Percentiles rank a stretch among this genome's conserved stretches.
phyloP scores from a whole-genome alignment of 2,329 filamentous ascomycete genomes.

The Penicillium sp. region DNA sequence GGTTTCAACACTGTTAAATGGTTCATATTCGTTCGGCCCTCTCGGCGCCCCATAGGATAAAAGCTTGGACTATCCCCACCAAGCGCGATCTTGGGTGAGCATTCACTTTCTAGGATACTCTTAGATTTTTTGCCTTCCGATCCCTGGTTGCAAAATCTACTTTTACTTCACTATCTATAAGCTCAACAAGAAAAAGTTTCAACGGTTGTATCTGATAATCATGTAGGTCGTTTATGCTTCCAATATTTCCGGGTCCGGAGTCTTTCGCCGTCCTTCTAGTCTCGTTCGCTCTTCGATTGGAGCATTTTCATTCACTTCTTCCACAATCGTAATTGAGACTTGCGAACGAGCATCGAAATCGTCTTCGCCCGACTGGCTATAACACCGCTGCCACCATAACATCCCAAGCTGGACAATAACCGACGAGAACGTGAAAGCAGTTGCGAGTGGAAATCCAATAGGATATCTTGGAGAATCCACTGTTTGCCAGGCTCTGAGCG shows the following conservation, averaged over 20 bases:
- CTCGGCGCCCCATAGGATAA: no score
- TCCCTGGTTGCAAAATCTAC: no score
- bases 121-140: no score
- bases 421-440: constrained; percentile 16
- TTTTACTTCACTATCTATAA: no score
- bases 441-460: constrained; percentile 23
- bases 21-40: no score
- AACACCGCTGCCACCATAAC: constrained; percentile 7
- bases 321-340: neutral
- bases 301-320: neutral
- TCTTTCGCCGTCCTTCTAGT: neutral
- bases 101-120: no score
- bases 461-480: constrained; percentile 24
- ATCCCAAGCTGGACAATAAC: constrained; percentile 10
- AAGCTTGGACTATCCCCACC: no score
- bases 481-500: constrained; percentile 22
- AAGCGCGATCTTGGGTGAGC: no score
- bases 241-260: neutral
- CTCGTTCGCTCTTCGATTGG: neutral
- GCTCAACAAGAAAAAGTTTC: no score
- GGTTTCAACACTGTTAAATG: no score
- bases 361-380: neutral
- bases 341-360: neutral
- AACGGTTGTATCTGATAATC: no score
- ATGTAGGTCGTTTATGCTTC: neutral